Evolutionary conservation across 1,139 yeast species (phyloP).

Genomic region (Diutina neorugosa): DNA sequence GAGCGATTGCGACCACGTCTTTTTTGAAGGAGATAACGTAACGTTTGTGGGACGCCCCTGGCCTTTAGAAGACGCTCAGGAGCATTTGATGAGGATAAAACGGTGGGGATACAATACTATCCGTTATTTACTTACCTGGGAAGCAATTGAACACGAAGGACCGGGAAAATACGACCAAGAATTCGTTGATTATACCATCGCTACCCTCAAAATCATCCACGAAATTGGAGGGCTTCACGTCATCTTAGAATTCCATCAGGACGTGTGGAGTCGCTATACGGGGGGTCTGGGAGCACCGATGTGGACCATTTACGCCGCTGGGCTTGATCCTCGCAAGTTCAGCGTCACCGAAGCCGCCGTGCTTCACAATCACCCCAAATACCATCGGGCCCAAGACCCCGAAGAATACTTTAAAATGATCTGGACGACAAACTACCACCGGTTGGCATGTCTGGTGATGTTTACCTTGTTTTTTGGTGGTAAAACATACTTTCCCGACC

Average conservation of each 20-base stretch:
- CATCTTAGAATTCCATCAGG: slow-evolving; percentile 84
- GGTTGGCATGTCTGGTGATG: slow-evolving; percentile 72
- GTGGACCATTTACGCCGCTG: slow-evolving; percentile 96
- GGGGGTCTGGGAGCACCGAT: slow-evolving; percentile 97
- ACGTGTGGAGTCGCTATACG: slow-evolving; percentile 80
- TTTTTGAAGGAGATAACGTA: slow-evolving; percentile 58
- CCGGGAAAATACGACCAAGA: slow-evolving; percentile 78
- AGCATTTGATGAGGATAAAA: slow-evolving; percentile 58
- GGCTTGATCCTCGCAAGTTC: slow-evolving; percentile 67
- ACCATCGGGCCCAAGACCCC: slow-evolving; percentile 14
- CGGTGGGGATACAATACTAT: slow-evolving; percentile 76
- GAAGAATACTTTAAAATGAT: slow-evolving; percentile 64
- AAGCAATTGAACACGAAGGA: slow-evolving; percentile 80
- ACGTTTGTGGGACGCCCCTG: slow-evolving; percentile 79
- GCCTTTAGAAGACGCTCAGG: slow-evolving; percentile 57
- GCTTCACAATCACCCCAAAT: slow-evolving; percentile 44
- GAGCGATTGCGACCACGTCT: slow-evolving; percentile 31
- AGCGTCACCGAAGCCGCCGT: slow-evolving; percentile 60
- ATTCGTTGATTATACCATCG: slow-evolving; percentile 57
- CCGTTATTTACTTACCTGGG: slow-evolving; percentile 80
- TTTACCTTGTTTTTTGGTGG: slow-evolving; percentile 84
- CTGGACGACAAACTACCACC: slow-evolving; percentile 82
- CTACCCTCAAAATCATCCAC: slow-evolving; percentile 46
- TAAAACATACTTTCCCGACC: slow-evolving; percentile 53
- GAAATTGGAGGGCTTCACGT: slow-evolving; percentile 68